Conservation (phyloP, 768 basidiomycete species). For the Hypholoma fasciculare region DNA sequence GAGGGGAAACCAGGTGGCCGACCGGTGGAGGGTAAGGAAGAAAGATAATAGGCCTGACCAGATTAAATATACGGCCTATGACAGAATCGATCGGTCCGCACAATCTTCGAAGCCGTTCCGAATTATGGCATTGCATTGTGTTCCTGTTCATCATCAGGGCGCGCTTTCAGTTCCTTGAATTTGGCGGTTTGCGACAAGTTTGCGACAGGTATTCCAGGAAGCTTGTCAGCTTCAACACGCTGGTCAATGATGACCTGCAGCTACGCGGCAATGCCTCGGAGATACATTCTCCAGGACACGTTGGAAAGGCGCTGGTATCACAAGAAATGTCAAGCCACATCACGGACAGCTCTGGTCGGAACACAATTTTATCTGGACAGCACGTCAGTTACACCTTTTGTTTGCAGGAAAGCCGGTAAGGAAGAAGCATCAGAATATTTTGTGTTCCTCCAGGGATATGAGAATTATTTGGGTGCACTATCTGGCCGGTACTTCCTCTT, state of each 20-base stretch:
- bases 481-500: too few relatives aligned
- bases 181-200: not conserved
- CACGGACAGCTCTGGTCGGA: not conserved
- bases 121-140: slow-evolving; percentile 1
- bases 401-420: not conserved
- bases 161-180: not conserved
- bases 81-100: slow-evolving; percentile 6
- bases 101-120: not conserved
- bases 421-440: not conserved
- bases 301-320: not conserved
- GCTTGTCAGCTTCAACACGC: too few relatives aligned
- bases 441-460: too few relatives aligned
- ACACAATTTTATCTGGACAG: not conserved
- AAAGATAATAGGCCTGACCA: not conserved
- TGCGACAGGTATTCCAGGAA: too few relatives aligned
- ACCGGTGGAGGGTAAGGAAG: not conserved
- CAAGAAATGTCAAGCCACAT: not conserved
- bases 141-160: not conserved
- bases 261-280: not conserved
- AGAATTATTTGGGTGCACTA: too few relatives aligned
- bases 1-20: not conserved
- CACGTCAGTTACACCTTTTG: not conserved
- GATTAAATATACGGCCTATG: slow-evolving; percentile 2
- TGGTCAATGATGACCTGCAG: too few relatives aligned
- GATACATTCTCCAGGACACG: not conserved